Evolutionary conservation across 352 stramenopile species (phyloP).

Genomic region (Phytophthora capsici): DNA sequence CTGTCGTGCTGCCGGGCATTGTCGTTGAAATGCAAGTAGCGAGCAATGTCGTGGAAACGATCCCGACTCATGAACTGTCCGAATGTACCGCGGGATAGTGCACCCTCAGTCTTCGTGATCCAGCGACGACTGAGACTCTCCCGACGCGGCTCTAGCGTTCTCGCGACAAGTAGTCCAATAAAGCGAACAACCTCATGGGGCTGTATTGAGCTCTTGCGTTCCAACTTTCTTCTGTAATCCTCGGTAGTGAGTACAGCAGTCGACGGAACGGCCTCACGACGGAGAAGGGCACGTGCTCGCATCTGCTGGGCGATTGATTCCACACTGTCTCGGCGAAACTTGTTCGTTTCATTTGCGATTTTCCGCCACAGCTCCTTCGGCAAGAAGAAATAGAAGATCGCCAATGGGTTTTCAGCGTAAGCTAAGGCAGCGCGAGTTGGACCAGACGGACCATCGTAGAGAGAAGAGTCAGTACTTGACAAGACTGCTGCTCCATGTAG

Average conservation of each 20-base stretch:
- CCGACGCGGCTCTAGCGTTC: neutral
- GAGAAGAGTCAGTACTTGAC: neutral
- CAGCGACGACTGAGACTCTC: neutral
- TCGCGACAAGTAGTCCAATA: neutral
- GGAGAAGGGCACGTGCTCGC: no score
- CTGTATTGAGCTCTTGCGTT: neutral
- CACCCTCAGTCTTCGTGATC: neutral
- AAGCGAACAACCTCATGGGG: neutral
- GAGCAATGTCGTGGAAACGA: no score
- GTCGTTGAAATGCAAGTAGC: neutral
- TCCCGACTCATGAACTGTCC: no score
- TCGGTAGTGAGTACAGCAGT: neutral
- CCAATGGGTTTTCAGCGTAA: neutral
- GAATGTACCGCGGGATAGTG: neutral
- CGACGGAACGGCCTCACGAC: neutral
- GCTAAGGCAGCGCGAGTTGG: neutral
- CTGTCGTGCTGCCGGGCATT: neutral
- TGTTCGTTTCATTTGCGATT: neutral
- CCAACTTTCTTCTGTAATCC: neutral
- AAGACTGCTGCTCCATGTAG: neutral
- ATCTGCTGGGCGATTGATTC: neutral
- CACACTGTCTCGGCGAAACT: neutral
- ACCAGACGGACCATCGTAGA: neutral
- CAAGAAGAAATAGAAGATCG: neutral
- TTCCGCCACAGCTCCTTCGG: no score